phyloP scores from a whole-genome alignment of 441 rosid species.

The Erodium trifolium region DNA sequence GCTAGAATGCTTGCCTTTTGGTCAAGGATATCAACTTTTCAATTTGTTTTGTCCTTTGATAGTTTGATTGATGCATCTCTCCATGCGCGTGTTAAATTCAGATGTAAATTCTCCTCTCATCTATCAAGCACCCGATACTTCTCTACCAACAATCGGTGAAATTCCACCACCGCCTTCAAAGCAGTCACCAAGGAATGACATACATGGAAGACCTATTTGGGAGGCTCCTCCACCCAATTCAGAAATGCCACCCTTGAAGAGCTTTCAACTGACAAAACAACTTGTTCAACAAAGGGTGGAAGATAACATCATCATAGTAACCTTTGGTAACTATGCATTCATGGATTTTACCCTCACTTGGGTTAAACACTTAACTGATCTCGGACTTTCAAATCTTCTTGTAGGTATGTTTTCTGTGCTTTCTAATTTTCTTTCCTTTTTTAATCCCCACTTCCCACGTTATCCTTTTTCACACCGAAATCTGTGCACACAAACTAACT shows the following conservation, averaged over 20 bases:
- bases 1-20: not conserved
- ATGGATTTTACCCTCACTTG: slow-evolving; percentile 98
- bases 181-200: slow-evolving; percentile 19
- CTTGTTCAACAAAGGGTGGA: slow-evolving; percentile 63
- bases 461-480: not conserved
- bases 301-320: slow-evolving; percentile 73
- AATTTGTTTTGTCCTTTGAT: slow-evolving; percentile 1
- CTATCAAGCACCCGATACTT: slow-evolving; percentile 25
- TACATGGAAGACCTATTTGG: slow-evolving; percentile 52
- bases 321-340: slow-evolving; percentile 95
- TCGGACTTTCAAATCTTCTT: slow-evolving; percentile 76
- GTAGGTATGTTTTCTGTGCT: slow-evolving; percentile 47
- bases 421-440: not conserved
- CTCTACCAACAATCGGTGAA: slow-evolving; percentile 28
- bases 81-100: slow-evolving; percentile 20
- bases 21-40: not conserved
- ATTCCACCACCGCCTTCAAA: slow-evolving; percentile 17
- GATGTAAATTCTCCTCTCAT: slow-evolving; percentile 25
- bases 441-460: no score
- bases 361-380: slow-evolving; percentile 89
- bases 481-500: slow-evolving; percentile 3
- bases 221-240: slow-evolving; percentile 47
- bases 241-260: slow-evolving; percentile 70
- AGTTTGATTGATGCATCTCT: not conserved
- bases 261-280: slow-evolving; percentile 64